Percentiles rank a stretch among this genome's conserved stretches.
phyloP scores from a whole-genome alignment of 768 basidiomycete species.

The Cantharellus cinnabarinus region DNA sequence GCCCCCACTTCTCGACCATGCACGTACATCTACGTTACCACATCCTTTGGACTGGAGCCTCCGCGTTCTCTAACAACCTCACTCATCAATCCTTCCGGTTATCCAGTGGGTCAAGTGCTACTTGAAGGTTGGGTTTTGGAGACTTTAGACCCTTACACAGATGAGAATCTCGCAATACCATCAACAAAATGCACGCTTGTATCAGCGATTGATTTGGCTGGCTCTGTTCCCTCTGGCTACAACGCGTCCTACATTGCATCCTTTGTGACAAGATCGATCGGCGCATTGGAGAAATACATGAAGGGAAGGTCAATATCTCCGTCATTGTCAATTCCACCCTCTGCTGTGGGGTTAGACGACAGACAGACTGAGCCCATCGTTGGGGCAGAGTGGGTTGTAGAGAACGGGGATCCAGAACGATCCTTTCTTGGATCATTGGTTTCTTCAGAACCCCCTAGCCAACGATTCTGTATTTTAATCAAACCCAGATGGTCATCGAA shows the following conservation, averaged over 20 bases:
- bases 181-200: conserved; percentile 76
- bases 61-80: conserved; percentile 23
- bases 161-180: conserved; percentile 84
- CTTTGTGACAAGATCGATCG: conserved; percentile 41
- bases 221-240: conserved; percentile 63
- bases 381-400: too few species aligned
- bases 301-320: conserved; percentile 47
- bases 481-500: too few species aligned
- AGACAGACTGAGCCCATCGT: too few species aligned
- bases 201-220: conserved; percentile 70
- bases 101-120: conserved; percentile 64
- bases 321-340: conserved; percentile 44
- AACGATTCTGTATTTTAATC: too few species aligned
- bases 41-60: conserved; percentile 32
- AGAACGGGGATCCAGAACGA: too few species aligned
- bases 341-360: conserved; percentile 22
- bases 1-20: conserved; percentile 13
- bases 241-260: conserved; percentile 71
- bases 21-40: conserved; percentile 63
- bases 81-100: conserved; percentile 46
- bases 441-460: too few species aligned
- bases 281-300: conserved; percentile 53
- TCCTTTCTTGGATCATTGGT: too few species aligned
- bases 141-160: conserved; percentile 87
- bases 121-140: conserved; percentile 93